Evolutionary conservation across 371 early-diverging fungal genomes (phyloP).

Genomic region (Rhizopus microsporus): DNA sequence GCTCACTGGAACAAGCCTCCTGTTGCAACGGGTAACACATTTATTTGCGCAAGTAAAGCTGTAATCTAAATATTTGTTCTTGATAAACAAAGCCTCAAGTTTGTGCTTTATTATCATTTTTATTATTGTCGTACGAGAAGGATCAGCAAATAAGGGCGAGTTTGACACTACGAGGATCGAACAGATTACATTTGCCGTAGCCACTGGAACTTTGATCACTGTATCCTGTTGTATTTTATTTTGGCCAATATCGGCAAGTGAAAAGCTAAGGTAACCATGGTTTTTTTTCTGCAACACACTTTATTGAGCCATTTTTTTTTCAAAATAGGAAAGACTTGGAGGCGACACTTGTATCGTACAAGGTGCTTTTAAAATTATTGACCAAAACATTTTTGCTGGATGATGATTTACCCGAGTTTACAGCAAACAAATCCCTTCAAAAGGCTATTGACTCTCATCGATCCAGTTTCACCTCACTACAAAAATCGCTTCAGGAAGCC

Average conservation of each 20-base stretch:
- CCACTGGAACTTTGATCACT: constrained; percentile 59
- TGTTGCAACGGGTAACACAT: constrained; percentile 65
- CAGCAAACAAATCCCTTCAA: constrained; percentile 51
- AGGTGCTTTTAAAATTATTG: constrained; percentile 56
- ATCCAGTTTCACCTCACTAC: constrained; percentile 62
- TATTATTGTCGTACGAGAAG: constrained; percentile 53
- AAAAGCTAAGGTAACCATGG: constrained; percentile 34
- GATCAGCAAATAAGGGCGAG: constrained; percentile 49
- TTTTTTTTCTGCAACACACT: no score
- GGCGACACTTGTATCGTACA: constrained; percentile 56
- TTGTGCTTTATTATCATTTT: constrained; percentile 62
- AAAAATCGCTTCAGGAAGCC: constrained; percentile 63
- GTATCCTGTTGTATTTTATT: constrained; percentile 55
- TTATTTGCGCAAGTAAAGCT: no score
- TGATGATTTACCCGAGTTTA: constrained; percentile 55
- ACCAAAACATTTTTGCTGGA: constrained; percentile 73
- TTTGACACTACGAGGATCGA: constrained; percentile 57
- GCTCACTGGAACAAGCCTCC: constrained; percentile 66
- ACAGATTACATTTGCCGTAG: constrained; percentile 56
- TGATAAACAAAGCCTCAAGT: no score
- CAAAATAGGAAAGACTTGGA: constrained; percentile 53
- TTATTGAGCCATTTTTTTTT: no score
- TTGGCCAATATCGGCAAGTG: constrained; percentile 65
- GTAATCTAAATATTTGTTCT: no score
- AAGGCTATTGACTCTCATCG: constrained; percentile 64